Percentiles rank a stretch among this genome's conserved stretches.
These are phyloP conservation scores for Cairneyella variabilis DNA, from an alignment of 495 filamentous ascomycete genomes.

Conservation along the genomic window DNA sequence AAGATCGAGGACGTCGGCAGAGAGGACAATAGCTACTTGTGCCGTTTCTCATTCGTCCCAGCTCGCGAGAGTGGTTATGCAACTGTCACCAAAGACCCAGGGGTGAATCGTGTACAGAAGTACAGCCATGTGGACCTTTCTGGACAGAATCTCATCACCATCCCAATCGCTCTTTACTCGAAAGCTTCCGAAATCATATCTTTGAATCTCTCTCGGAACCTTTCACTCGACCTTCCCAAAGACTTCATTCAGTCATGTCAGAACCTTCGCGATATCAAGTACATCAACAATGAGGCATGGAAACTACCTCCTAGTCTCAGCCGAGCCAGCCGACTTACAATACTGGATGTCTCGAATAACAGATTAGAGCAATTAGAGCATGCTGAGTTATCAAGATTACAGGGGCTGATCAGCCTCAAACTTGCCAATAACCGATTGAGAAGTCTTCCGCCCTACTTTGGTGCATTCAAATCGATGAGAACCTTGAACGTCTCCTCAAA, in stretches of 20 bases:
- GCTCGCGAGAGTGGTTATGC: constrained; percentile 79
- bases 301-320: constrained; percentile 82
- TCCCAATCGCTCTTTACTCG: constrained; percentile 89
- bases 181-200: constrained; percentile 91
- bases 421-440: constrained; percentile 88
- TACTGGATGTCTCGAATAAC: constrained; percentile 94
- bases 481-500: constrained; percentile 92
- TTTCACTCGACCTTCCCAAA: constrained; percentile 87
- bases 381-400: constrained; percentile 65
- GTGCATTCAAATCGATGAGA: constrained; percentile 67
- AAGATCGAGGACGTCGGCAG: constrained; percentile 91
- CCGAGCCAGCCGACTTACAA: constrained; percentile 75
- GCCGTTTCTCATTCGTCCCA: constrained; percentile 90
- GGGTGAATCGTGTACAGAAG: constrained; percentile 75
- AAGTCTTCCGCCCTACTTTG: constrained; percentile 74
- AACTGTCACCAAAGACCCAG: constrained; percentile 59
- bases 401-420: constrained; percentile 82
- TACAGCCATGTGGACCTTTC: constrained; percentile 90
- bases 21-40: constrained; percentile 95
- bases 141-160: constrained; percentile 89
- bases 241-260: constrained; percentile 95
- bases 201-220: constrained; percentile 86
- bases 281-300: constrained; percentile 84
- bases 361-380: constrained; percentile 81
- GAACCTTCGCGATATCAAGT: constrained; percentile 92